phyloP scores from a whole-genome alignment of 1,139 yeast genomes.

The Geotrichum australiense region DNA sequence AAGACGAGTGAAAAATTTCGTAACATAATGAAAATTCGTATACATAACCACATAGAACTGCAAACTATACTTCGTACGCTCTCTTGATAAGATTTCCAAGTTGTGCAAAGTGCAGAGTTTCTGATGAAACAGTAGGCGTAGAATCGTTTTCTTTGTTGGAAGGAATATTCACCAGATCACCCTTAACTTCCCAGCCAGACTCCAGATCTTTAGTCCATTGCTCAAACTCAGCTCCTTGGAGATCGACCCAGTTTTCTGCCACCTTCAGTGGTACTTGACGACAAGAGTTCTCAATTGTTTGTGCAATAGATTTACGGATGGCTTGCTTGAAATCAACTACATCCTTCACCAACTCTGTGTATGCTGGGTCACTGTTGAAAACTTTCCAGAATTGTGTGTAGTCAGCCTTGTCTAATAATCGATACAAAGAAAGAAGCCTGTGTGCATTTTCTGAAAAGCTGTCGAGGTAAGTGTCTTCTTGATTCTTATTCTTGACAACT shows the following conservation, averaged over 20 bases:
- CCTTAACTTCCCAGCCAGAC: conserved; percentile 29
- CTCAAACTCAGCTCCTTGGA: conserved; percentile 29
- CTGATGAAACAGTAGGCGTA: conserved; percentile 31
- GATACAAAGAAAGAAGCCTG: conserved; percentile 35
- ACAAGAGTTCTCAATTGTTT: conserved; percentile 31
- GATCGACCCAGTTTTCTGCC: conserved; percentile 32
- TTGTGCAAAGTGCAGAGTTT: conserved; percentile 34
- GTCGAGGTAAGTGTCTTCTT: conserved; percentile 22
- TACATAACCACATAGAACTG: not conserved
- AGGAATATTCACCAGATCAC: conserved; percentile 26
- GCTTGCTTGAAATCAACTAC: conserved; percentile 33
- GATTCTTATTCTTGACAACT: conserved; percentile 11
- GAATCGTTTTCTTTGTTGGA: conserved; percentile 32
- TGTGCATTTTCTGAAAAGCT: conserved; percentile 34
- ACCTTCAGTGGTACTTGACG: conserved; percentile 29
- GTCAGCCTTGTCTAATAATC: conserved; percentile 34
- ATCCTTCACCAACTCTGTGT: conserved; percentile 35
- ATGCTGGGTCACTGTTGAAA: conserved; percentile 32
- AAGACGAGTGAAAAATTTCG: no score
- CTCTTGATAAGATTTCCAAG: conserved; percentile 31
- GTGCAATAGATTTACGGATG: conserved; percentile 32
- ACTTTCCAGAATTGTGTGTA: conserved; percentile 36
- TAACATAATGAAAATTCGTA: no score
- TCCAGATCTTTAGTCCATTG: conserved; percentile 31
- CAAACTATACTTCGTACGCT: conserved; percentile 27